phyloP scores from a whole-genome alignment of 306 rosid genomes.

The Quercus mongolica region DNA sequence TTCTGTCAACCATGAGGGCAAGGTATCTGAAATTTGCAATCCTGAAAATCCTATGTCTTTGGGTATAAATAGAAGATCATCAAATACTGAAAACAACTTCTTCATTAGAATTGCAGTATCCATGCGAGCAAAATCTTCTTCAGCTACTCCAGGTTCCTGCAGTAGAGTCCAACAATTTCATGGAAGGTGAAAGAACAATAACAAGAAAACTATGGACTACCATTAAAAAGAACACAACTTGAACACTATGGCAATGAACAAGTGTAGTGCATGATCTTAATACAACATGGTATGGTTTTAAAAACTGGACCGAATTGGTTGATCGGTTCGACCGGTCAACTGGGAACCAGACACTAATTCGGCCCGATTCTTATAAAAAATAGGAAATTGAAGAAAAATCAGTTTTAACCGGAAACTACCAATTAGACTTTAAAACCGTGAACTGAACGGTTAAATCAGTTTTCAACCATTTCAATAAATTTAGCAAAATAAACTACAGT shows the following conservation, averaged over 20 bases:
- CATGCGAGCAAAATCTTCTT: constrained; percentile 47
- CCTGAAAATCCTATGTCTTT: constrained; percentile 49
- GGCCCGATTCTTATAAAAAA: too few species aligned
- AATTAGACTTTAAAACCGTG: accelerated
- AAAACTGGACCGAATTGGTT: accelerated
- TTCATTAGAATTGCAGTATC: constrained; percentile 43
- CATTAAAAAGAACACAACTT: background rate
- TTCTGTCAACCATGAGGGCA: constrained; percentile 77
- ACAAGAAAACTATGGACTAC: background rate
- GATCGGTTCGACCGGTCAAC: too few species aligned
- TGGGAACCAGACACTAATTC: accelerated
- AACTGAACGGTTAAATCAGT: accelerated
- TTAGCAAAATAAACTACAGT: too few species aligned
- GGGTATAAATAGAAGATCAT: constrained; percentile 36
- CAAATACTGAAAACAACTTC: constrained; percentile 31
- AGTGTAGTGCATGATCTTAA: too few species aligned
- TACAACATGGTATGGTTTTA: too few species aligned
- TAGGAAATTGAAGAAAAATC: too few species aligned
- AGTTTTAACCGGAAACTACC: too few species aligned
- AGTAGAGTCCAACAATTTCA: background rate
- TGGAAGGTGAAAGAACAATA: background rate
- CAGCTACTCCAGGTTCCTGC: constrained; percentile 67
- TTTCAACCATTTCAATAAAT: too few species aligned
- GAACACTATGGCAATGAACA: background rate
- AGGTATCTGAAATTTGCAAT: constrained; percentile 16